Evolutionary conservation across 257 asterid species (phyloP).

Genomic region (Nicotiana paniculata): DNA sequence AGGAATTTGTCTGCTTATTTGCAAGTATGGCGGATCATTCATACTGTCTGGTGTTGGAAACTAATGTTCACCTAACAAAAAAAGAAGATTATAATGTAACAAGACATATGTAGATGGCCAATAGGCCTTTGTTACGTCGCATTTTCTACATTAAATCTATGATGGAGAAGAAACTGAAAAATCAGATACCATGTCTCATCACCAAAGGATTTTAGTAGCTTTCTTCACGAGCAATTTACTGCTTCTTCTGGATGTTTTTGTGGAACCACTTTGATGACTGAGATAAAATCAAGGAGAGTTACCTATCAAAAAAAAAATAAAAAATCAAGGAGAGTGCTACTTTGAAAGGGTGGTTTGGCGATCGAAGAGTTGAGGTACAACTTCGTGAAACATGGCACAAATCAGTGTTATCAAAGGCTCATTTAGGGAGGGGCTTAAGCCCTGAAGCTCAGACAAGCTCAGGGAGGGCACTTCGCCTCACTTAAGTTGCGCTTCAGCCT

Average conservation of each 20-base stretch:
- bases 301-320: no score
- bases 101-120: background rate
- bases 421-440: no score
- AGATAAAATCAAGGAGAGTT: background rate
- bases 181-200: background rate
- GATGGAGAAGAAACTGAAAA: conserved; percentile 1
- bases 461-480: no score
- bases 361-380: background rate
- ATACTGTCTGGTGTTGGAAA: background rate
- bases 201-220: background rate
- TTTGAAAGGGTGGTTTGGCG: background rate
- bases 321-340: background rate
- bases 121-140: background rate
- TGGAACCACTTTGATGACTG: background rate
- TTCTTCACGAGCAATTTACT: background rate
- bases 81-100: background rate
- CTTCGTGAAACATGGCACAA: background rate
- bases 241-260: background rate
- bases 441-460: no score
- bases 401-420: no score
- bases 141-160: background rate
- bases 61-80: background rate
- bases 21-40: background rate
- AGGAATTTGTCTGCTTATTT: background rate
- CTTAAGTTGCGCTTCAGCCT: no score